Evolutionary conservation across 2,329 filamentous ascomycete genomes (phyloP).

Genomic region (Falciphora oryzae): DNA sequence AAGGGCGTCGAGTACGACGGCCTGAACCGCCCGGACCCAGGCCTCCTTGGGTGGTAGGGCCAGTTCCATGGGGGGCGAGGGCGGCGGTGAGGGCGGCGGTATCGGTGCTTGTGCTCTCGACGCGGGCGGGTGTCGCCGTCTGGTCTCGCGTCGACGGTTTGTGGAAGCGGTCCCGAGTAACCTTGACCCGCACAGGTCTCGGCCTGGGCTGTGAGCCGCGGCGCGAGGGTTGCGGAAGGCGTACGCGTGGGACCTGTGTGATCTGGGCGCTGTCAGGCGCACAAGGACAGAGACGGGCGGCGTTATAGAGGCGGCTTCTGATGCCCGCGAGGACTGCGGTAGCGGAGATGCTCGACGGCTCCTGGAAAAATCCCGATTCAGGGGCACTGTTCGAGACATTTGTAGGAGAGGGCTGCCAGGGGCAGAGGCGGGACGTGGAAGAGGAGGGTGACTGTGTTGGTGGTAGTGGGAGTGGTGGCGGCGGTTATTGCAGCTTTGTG

Average conservation of each 20-base stretch:
- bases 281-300: neutral
- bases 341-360: neutral
- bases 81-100: neutral
- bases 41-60: constrained; percentile 13
- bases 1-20: constrained; percentile 25
- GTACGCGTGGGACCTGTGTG: neutral
- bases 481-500: neutral
- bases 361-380: neutral
- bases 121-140: neutral
- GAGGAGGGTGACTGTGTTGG: neutral
- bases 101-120: neutral
- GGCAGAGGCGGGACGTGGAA: neutral
- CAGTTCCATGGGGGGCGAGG: constrained; percentile 27
- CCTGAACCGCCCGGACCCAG: constrained; percentile 26
- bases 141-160: neutral
- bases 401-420: neutral
- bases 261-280: neutral
- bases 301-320: neutral
- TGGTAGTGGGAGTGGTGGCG: neutral
- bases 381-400: neutral
- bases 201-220: neutral
- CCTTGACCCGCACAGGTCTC: neutral
- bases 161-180: neutral
- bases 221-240: neutral
- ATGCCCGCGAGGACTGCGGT: neutral